These are phyloP conservation scores for Xerocomus tenax DNA, from an alignment of 1,284 basidiomycete genomes.

Conservation along the genomic window DNA sequence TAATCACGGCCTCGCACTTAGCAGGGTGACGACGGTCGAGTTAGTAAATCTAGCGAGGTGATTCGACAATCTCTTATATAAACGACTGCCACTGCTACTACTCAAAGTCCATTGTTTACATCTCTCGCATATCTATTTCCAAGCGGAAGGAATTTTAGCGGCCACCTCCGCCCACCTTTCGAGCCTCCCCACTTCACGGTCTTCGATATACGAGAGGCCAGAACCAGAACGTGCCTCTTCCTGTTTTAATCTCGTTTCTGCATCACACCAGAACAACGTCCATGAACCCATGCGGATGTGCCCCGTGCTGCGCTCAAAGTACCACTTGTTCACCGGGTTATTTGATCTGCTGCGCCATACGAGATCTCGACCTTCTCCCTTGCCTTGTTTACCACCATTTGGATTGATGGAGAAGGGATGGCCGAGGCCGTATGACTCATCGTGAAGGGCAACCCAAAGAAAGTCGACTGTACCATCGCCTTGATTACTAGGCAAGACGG, in stretches of 20 bases:
- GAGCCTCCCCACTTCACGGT: conserved; percentile 75
- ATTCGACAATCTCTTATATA: background rate
- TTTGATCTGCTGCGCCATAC: conserved; percentile 90
- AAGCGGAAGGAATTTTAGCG: conserved; percentile 72
- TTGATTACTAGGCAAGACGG: conserved; percentile 88
- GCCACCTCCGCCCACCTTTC: conserved; percentile 68
- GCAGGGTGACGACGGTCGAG: no score
- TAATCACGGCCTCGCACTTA: no score
- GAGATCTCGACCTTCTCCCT: conserved; percentile 85
- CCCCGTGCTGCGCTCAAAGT: conserved; percentile 92
- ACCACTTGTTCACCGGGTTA: conserved; percentile 99
- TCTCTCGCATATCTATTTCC: conserved; percentile 39
- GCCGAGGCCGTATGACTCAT: conserved; percentile 96
- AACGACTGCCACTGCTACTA: background rate
- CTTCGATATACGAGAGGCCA: conserved; percentile 67
- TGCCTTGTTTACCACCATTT: conserved; percentile 83
- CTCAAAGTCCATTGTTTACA: background rate
- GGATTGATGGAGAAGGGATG: conserved; percentile 91
- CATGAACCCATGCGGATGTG: conserved; percentile 78
- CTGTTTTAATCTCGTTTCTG: conserved; percentile 70
- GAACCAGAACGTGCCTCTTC: conserved; percentile 55
- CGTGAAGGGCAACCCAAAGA: conserved; percentile 95
- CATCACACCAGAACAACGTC: conserved; percentile 98
- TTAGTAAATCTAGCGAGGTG: no score
- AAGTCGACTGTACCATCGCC: conserved; percentile 99